Conservation (phyloP, 2,329 filamentous ascomycete species). For the Aspergillus pseudonomiae region DNA sequence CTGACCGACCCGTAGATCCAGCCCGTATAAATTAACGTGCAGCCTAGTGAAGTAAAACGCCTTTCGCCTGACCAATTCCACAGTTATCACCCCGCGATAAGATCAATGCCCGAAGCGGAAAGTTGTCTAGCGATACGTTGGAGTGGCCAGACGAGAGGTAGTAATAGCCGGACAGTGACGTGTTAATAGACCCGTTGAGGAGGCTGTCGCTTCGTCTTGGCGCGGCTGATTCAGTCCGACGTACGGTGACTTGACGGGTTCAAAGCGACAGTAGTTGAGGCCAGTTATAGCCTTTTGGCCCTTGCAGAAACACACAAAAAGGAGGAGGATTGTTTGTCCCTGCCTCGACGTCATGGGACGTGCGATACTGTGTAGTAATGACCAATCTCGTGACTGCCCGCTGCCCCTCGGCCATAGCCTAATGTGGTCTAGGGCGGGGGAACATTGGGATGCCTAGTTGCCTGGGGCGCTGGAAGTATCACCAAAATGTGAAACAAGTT, state of each 20-base stretch:
- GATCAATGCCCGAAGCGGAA: background rate
- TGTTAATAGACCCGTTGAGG: slow-evolving; percentile 16
- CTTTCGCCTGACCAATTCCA: slow-evolving; percentile 1
- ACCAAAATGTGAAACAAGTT: background rate
- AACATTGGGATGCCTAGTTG: slow-evolving; percentile 2
- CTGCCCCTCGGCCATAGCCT: slow-evolving; percentile 23
- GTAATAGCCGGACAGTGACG: slow-evolving; percentile 15
- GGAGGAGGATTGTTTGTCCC: background rate
- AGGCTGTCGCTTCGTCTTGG: slow-evolving; percentile 10
- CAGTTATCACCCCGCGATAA: background rate
- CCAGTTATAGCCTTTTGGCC: background rate
- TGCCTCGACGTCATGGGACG: slow-evolving; percentile 25
- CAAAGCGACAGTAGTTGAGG: background rate
- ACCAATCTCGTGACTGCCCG: slow-evolving; percentile 27
- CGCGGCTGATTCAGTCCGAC: slow-evolving; percentile 1
- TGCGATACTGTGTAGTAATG: slow-evolving; percentile 5
- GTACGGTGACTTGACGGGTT: background rate
- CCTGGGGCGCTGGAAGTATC: background rate
- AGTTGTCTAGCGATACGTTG: background rate
- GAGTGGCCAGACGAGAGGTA: background rate
- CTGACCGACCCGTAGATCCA: background rate
- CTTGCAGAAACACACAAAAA: slow-evolving; percentile 1
- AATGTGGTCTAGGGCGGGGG: slow-evolving; percentile 25
- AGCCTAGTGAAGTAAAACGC: slow-evolving; percentile 3
- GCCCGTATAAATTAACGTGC: background rate